phyloP scores from a whole-genome alignment of 1,284 basidiomycete genomes.

The Mrakiaceae sp. region DNA sequence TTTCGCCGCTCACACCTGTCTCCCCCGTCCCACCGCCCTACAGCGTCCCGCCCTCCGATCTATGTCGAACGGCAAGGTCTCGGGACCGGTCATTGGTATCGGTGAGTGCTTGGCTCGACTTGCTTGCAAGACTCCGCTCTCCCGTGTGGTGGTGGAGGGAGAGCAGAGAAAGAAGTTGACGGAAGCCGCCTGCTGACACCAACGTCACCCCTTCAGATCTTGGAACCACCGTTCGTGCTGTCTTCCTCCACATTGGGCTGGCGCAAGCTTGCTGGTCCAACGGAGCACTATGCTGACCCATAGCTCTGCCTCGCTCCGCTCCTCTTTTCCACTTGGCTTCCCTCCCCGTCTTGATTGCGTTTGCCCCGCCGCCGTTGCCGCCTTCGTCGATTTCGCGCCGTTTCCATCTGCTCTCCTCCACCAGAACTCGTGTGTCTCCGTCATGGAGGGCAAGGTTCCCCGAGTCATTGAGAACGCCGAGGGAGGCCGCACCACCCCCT shows the following conservation, averaged over 20 bases:
- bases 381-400: neutral
- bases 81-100: slow-evolving; percentile 41
- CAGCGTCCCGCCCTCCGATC: slow-evolving; percentile 5
- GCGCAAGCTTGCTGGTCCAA: no score
- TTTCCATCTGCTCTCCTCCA: neutral
- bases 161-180: no score
- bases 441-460: slow-evolving; percentile 91
- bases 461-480: slow-evolving; percentile 96
- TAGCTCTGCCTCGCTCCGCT: neutral
- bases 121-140: neutral
- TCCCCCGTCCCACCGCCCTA: neutral
- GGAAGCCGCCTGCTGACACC: no score
- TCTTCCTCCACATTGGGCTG: no score
- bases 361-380: neutral
- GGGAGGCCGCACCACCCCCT: slow-evolving; percentile 95
- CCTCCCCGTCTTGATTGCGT: neutral
- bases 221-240: no score
- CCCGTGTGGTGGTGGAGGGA: no score
- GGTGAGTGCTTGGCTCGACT: slow-evolving; percentile 36
- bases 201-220: no score
- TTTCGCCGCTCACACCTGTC: neutral
- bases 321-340: neutral
- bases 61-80: slow-evolving; percentile 33
- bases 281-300: neutral
- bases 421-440: slow-evolving; percentile 75